These are phyloP conservation scores for Xylaria acuta DNA, from an alignment of 495 filamentous ascomycete species.

Conservation along the genomic window DNA sequence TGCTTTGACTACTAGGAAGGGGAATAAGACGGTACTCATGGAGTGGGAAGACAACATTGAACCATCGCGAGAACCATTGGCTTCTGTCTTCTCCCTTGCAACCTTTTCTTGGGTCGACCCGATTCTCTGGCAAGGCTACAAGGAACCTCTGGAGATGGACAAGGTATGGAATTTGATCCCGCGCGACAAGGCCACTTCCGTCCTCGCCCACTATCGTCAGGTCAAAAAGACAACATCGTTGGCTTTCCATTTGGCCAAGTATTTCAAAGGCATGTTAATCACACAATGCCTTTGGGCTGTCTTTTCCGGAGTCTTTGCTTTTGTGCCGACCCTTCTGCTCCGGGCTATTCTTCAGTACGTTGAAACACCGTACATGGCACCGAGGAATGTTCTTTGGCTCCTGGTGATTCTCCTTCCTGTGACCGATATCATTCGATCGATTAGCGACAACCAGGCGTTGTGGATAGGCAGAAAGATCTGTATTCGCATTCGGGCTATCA, in stretches of 20 bases:
- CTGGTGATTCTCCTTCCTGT: constrained; percentile 90
- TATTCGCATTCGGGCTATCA: constrained; percentile 89
- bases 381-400: constrained; percentile 92
- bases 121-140: constrained; percentile 90
- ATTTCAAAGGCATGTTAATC: constrained; percentile 79
- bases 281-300: constrained; percentile 82
- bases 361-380: constrained; percentile 78
- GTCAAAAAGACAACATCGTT: constrained; percentile 82
- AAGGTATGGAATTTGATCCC: constrained; percentile 92
- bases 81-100: constrained; percentile 84
- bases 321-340: constrained; percentile 88
- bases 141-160: constrained; percentile 77
- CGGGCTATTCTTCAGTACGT: constrained; percentile 92
- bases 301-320: constrained; percentile 79
- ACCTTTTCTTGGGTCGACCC: constrained; percentile 92
- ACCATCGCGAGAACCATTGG: constrained; percentile 82
- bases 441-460: constrained; percentile 85
- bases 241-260: constrained; percentile 79
- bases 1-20: constrained; percentile 81
- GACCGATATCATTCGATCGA: constrained; percentile 75
- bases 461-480: constrained; percentile 94
- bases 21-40: constrained; percentile 86
- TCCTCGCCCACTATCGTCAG: constrained; percentile 83
- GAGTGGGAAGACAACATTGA: constrained; percentile 87
- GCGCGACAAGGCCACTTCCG: constrained; percentile 81